Base-by-base conservation (phyloP, 1,284 basidiomycete species). In the Tilletia setariae region DNA sequence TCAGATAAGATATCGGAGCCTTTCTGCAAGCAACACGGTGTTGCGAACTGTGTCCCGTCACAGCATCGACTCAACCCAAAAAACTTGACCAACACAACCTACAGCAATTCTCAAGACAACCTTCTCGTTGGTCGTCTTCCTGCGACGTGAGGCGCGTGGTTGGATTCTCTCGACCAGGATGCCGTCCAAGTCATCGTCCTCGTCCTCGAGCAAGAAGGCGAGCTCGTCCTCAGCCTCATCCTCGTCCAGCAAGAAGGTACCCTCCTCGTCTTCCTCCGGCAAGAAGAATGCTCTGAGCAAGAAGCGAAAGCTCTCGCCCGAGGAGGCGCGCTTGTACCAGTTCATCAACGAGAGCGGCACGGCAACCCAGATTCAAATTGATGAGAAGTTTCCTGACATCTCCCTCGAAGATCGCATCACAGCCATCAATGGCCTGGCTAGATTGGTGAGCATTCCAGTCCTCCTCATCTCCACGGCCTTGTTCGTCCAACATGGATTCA, bases 361-460 rank as follows among this genome's bases (percentile, higher is more conserved):
- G 11, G 42, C 40, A 11, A 63, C 62, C 21, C 40, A 28, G 28
- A 19, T 25, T 19, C 35, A 25, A 19, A 28, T 63, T 40, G 42
- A 40, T 13, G 15, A 16, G 7, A 7, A 16, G 8, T 63, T 63
- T 25, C 21, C n/a, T 9, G 30, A 40, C 11, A 15, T 63, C 62
- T 23, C 25, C 15, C 35, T 79, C 61, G 72, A 78, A n/a, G 79
- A 81, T 23, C 72, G 71, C 44, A 71, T 80, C 25, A 23, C 65
- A 4, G 74, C 75, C 32, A 76, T 80, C 74, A 81, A 81, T 46
- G 71, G 74, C 0, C 71, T 81, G 8, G 71, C 79, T 49, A 74
- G 73, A 25, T 78, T 79, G 8, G 71, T 75, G 68, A 46, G 47
- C 25, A 49, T 46, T n/a, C 13, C 44, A 13, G 13, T 1, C 13